Evolutionary conservation across 371 early-diverging fungal species (phyloP).

Genomic region (Paraphysoderma sedebokerense): DNA sequence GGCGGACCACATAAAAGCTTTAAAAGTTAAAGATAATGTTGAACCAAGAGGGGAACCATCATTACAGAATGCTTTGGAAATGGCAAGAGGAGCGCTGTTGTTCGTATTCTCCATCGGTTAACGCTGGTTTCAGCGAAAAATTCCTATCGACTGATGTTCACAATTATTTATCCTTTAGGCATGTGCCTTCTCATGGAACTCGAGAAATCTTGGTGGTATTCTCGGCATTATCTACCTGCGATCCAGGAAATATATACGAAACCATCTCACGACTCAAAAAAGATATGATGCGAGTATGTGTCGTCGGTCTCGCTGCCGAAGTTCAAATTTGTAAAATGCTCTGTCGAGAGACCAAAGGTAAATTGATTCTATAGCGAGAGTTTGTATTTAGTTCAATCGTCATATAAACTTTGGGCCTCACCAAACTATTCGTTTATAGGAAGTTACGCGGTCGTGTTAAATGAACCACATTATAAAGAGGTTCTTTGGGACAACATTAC

Average conservation of each 20-base stretch:
- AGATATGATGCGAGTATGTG: slow-evolving; percentile 58
- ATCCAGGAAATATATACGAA: slow-evolving; percentile 75
- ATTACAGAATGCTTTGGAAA: slow-evolving; percentile 74
- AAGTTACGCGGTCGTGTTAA: background rate
- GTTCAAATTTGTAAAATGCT: slow-evolving; percentile 65
- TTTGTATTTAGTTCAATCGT: background rate
- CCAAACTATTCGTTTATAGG: background rate
- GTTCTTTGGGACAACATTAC: slow-evolving; percentile 56
- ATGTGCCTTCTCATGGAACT: slow-evolving; percentile 83
- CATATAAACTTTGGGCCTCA: background rate
- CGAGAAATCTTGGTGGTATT: slow-evolving; percentile 70
- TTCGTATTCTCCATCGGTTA: slow-evolving; percentile 8
- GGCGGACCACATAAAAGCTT: slow-evolving; percentile 47
- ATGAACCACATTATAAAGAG: slow-evolving; percentile 49
- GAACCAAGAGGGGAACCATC: slow-evolving; percentile 80
- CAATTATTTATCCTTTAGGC: slow-evolving; percentile 21
- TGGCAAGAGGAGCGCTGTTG: slow-evolving; percentile 47
- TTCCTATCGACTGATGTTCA: slow-evolving; percentile 1
- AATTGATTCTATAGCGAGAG: background rate
- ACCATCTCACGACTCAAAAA: slow-evolving; percentile 47
- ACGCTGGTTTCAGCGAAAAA: background rate
- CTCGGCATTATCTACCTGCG: slow-evolving; percentile 78
- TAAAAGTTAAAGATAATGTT: slow-evolving; percentile 40
- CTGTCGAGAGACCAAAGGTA: slow-evolving; percentile 57
- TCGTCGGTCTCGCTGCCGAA: slow-evolving; percentile 79